These are phyloP conservation scores for Scheffersomyces insectosa DNA, from an alignment of 1,139 yeast genomes.

Conservation along the genomic window DNA sequence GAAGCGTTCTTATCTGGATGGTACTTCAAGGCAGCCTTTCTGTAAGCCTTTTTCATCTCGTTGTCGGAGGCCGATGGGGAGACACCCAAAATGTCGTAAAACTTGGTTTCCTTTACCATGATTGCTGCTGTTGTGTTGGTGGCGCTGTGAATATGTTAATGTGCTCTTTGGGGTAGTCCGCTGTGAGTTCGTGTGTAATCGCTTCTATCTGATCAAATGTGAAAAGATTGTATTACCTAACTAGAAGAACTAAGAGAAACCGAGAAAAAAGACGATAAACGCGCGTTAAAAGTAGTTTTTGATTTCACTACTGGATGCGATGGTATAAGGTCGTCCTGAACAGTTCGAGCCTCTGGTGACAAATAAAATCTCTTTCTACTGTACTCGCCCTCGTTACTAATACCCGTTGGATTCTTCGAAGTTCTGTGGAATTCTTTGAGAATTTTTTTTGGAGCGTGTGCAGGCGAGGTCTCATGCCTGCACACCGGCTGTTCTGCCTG, in stretches of 20 bases:
- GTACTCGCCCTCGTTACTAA: background rate
- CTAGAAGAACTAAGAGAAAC: too few species aligned
- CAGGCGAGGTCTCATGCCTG: constrained; percentile 4
- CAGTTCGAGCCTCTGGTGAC: too few species aligned
- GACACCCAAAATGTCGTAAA: constrained; percentile 85
- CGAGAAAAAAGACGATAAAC: too few species aligned
- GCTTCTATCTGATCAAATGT: too few species aligned
- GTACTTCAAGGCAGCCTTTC: constrained; percentile 87
- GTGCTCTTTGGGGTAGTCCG: too few species aligned
- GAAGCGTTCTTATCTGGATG: constrained; percentile 89
- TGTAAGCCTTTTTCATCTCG: constrained; percentile 93
- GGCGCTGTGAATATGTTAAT: constrained; percentile 3
- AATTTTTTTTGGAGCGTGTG: constrained; percentile 7
- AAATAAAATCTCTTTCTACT: constrained; percentile 1
- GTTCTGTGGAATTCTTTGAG: constrained; percentile 9
- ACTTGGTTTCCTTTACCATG: constrained; percentile 91
- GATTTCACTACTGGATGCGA: too few species aligned
- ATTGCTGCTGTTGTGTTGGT: constrained; percentile 1
- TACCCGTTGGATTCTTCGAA: background rate
- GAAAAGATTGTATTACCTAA: too few species aligned
- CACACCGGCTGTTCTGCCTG: background rate
- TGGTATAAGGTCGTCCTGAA: too few species aligned
- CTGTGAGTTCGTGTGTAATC: too few species aligned
- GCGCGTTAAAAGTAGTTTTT: too few species aligned
- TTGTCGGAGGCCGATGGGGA: constrained; percentile 73